phyloP scores from a whole-genome alignment of 768 basidiomycete species.

The Leccinellum albellum region DNA sequence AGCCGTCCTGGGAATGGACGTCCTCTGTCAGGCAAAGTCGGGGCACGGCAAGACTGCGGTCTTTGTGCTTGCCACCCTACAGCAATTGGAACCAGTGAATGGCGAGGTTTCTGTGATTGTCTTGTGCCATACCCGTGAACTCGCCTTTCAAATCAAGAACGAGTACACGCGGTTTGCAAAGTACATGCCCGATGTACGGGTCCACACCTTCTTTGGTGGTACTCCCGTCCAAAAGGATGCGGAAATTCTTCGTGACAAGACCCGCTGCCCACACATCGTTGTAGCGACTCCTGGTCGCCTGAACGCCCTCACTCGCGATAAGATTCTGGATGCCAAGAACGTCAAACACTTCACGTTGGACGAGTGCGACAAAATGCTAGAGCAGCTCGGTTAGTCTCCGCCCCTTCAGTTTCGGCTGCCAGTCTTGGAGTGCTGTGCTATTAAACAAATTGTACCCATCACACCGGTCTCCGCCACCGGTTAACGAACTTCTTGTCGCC shows the following conservation, averaged over 20 bases:
- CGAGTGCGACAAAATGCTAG: constrained; percentile 99
- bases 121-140: constrained; percentile 97
- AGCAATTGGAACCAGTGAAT: constrained; percentile 96
- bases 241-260: constrained; percentile 91
- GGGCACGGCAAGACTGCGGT: constrained; percentile 99
- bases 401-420: constrained; percentile 66
- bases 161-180: constrained; percentile 99
- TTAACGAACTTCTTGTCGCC: constrained; percentile 36
- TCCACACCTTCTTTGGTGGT: constrained; percentile 97
- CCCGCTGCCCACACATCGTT: constrained; percentile 96
- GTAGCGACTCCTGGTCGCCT: constrained; percentile 97
- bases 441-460: constrained; percentile 47
- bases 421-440: constrained; percentile 37
- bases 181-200: constrained; percentile 99
- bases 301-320: constrained; percentile 94
- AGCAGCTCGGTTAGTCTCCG: constrained; percentile 98
- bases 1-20: constrained; percentile 98
- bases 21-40: constrained; percentile 98
- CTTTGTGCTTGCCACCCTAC: constrained; percentile 95
- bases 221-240: constrained; percentile 92
- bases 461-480: constrained; percentile 32
- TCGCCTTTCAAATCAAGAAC: constrained; percentile 99
- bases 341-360: constrained; percentile 99
- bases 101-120: constrained; percentile 98
- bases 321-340: constrained; percentile 89